phyloP scores from a whole-genome alignment of 495 filamentous ascomycete genomes.

The Lepraria neglecta region DNA sequence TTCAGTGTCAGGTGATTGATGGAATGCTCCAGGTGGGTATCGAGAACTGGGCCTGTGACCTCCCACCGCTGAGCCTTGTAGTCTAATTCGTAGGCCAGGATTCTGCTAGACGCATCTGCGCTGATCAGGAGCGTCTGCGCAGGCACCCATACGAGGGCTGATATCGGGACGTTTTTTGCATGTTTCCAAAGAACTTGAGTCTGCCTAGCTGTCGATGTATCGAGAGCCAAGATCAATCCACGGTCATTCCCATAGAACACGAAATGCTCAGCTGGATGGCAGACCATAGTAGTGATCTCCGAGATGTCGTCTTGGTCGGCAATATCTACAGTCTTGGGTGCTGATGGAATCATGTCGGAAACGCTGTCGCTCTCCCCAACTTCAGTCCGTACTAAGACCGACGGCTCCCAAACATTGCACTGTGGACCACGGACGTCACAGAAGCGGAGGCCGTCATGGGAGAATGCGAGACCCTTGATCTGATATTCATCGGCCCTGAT shows the following conservation, averaged over 20 bases:
- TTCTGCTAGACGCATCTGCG: slow-evolving; percentile 21
- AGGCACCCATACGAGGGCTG: slow-evolving; percentile 14
- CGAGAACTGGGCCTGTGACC: background rate
- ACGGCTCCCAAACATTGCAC: slow-evolving; percentile 33
- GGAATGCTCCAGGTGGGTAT: background rate
- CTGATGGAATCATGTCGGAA: slow-evolving; percentile 7
- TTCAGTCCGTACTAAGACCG: slow-evolving; percentile 14
- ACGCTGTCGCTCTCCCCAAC: background rate
- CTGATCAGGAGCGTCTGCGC: slow-evolving; percentile 19
- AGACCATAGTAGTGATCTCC: slow-evolving; percentile 24
- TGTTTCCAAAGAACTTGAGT: slow-evolving; percentile 25
- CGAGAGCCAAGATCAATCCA: slow-evolving; percentile 25
- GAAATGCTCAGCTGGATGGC: slow-evolving; percentile 18
- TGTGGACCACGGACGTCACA: slow-evolving; percentile 32
- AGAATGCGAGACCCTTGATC: slow-evolving; percentile 32
- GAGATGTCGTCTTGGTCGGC: slow-evolving; percentile 15
- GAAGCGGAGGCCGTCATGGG: slow-evolving; percentile 28
- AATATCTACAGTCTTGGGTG: slow-evolving; percentile 12
- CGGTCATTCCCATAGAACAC: slow-evolving; percentile 29
- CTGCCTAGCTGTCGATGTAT: slow-evolving; percentile 21
- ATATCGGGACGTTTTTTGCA: background rate
- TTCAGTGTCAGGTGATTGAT: background rate
- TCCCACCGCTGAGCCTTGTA: background rate
- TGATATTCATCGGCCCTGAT: slow-evolving; percentile 23
- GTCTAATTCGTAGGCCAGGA: slow-evolving; percentile 18